These are phyloP conservation scores for Fraxinus platypoda DNA, from an alignment of 305 asterid species.

Conservation along the genomic window DNA sequence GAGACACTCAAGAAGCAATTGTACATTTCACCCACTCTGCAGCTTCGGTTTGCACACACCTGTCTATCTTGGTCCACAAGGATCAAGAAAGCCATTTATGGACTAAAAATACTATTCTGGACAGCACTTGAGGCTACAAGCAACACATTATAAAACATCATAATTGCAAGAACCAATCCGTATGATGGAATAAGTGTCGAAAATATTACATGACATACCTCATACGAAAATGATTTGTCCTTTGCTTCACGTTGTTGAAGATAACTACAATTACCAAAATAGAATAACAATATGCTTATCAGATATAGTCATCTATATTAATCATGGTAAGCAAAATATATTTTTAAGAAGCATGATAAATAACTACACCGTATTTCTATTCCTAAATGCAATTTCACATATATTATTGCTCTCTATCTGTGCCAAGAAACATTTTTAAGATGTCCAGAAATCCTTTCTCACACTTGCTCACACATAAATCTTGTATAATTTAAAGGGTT, in stretches of 20 bases:
- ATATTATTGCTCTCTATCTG: not conserved
- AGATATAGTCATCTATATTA: constrained; percentile 7
- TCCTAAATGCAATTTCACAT: not conserved
- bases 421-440: constrained; percentile 2
- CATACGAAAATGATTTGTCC: constrained; percentile 76
- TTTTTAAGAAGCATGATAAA: constrained; percentile 3
- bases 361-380: not conserved
- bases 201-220: constrained; percentile 47
- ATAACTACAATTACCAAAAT: constrained; percentile 54
- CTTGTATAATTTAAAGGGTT: not conserved
- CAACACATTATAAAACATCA: not conserved
- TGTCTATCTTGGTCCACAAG: not conserved
- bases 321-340: not conserved
- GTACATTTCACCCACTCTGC: not conserved
- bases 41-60: not conserved
- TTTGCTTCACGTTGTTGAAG: constrained; percentile 75
- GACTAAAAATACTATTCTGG: not conserved
- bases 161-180: constrained; percentile 62
- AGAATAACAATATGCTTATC: constrained; percentile 12
- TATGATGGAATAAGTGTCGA: not conserved
- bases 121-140: not conserved
- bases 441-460: not conserved
- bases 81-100: not conserved
- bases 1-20: not conserved
- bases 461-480: constrained; percentile 2